These are phyloP conservation scores for Daedaleopsis sinensis DNA, from an alignment of 768 basidiomycete genomes.

Conservation along the genomic window DNA sequence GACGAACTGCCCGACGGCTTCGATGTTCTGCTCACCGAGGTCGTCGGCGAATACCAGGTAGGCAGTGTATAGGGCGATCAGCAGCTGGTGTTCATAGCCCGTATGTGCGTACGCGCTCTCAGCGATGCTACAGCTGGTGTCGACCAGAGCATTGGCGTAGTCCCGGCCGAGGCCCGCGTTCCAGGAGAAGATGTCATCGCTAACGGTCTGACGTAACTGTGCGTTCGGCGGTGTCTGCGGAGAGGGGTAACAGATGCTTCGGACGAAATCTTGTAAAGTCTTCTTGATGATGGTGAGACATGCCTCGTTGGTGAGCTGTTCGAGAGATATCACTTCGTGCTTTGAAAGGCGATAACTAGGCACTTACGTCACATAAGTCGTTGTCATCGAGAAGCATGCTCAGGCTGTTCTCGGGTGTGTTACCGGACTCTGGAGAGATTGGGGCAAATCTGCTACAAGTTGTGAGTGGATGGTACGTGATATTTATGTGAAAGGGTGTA, in stretches of 20 bases:
- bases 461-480: too few relatives aligned
- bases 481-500: too few relatives aligned
- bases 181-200: slow-evolving; percentile 6
- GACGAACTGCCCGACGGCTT: slow-evolving; percentile 37
- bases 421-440: too few relatives aligned
- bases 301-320: neutral
- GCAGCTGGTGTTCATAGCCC: slow-evolving; percentile 30
- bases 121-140: slow-evolving; percentile 6
- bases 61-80: slow-evolving; percentile 45
- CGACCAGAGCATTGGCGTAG: neutral
- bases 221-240: neutral
- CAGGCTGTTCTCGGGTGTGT: too few relatives aligned
- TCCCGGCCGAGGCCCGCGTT: neutral
- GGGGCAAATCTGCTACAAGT: too few relatives aligned
- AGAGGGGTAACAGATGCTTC: neutral
- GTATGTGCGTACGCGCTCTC: slow-evolving; percentile 20
- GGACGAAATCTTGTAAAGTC: neutral
- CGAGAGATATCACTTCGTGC: too few relatives aligned
- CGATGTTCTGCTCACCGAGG: slow-evolving; percentile 25
- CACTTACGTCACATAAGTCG: too few relatives aligned
- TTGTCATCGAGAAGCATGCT: too few relatives aligned
- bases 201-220: neutral
- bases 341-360: too few relatives aligned
- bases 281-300: neutral
- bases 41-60: slow-evolving; percentile 44